Conservation (phyloP, 1,139 yeast species). For the Nematodospora anomalae region DNA sequence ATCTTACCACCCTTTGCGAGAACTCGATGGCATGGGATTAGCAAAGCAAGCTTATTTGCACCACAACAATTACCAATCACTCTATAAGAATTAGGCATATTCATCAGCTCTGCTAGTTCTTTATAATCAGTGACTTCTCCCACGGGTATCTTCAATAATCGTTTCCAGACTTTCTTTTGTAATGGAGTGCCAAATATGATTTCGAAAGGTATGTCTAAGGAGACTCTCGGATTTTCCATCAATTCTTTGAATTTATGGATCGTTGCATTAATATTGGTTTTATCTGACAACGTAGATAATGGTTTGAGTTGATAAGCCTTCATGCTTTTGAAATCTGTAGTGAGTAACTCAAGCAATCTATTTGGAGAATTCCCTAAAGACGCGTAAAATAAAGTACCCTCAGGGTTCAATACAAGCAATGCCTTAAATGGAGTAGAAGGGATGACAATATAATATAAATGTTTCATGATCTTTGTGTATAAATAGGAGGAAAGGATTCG, state of each 20-base stretch:
- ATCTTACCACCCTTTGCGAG: conserved; percentile 18
- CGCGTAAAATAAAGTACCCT: conserved; percentile 23
- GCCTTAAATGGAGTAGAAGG: conserved; percentile 12
- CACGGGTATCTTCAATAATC: conserved; percentile 16
- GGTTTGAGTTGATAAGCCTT: conserved; percentile 13
- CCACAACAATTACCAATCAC: conserved; percentile 27
- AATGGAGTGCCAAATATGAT: conserved; percentile 25
- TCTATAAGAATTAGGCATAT: conserved; percentile 20
- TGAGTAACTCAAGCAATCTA: conserved; percentile 13
- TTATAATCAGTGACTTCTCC: conserved; percentile 20
- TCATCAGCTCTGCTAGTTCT: conserved; percentile 18
- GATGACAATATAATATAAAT: conserved; percentile 14
- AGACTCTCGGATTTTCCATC: conserved; percentile 16
- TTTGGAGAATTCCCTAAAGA: conserved; percentile 19
- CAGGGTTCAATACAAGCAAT: conserved; percentile 19
- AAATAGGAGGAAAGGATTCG: too few species aligned
- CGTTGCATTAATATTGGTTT: conserved; percentile 14
- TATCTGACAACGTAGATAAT: conserved; percentile 10
- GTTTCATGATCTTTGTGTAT: background rate
- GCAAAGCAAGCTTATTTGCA: conserved; percentile 23
- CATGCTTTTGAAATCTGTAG: conserved; percentile 18
- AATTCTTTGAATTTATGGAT: conserved; percentile 14
- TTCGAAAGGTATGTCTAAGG: conserved; percentile 12
- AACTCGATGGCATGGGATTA: conserved; percentile 30
- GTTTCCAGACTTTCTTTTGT: conserved; percentile 25